Evolutionary conservation across 78 protist genomes (phyloP), one percentile per base, ranked within the genome.

Genomic region (Chrysochromulina parva): DNA sequence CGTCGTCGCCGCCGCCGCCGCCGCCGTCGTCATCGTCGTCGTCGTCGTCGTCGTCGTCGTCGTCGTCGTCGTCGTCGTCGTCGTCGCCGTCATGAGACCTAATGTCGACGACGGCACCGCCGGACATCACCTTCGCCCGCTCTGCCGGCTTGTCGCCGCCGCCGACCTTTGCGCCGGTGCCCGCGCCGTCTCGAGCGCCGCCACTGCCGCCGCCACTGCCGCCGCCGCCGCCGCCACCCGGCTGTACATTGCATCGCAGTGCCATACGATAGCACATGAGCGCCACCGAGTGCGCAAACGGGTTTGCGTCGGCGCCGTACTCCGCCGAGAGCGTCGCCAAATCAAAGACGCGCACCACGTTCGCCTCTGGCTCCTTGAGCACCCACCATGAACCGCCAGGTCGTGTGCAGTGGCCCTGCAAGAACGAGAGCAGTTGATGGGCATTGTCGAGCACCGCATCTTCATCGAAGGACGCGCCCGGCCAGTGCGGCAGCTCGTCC

Each of bases 401-500:
- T 0, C 88, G 67, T 13, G 67, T 50, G 87, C 92, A 89, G 87
- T 69, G 22, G 22, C n/a, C 92, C 47, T 74, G 81, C 20, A 89
- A 86, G 65, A 82, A 89, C 53, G 80, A 5, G 52, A 89, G 87
- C 22, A 89, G n/a, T 3, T 10, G 22, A 6, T 55, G 57, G 28
- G 87, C 92, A 69, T 74, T 17, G 62, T 73, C 87, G 38, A 17
- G 3, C n/a, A 89, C 92, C n/a, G 53, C 74, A 47, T 54, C 62
- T 6, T 4, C 86, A 6, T 89, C 92, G 76, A 89, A 89, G 58
- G 26, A 20, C 58, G 92, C 85, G 55, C 50, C 85, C 10, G 47
- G 84, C 73, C 60, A 66, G 86, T 38, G 0, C 7, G 93, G 93
- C 57, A 91, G 2, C 54, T 91, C 91, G 10, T 69, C 62, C 5